phyloP scores from a whole-genome alignment of 2,329 filamentous ascomycete species.

The Periconia digitata region DNA sequence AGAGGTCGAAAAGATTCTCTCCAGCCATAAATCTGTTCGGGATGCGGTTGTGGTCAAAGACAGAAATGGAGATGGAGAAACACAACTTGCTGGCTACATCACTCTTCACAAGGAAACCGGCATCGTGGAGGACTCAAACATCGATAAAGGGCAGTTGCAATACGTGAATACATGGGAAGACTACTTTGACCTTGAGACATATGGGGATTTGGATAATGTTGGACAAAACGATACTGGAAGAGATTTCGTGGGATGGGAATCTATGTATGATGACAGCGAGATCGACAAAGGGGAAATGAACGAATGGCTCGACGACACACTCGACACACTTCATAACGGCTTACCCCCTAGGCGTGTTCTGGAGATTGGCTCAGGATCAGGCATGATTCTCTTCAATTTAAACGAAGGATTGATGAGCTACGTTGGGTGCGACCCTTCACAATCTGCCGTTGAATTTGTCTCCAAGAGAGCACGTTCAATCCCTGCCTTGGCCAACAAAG shows the following conservation, averaged over 20 bases:
- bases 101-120: not conserved
- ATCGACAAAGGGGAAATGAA: constrained; percentile 14
- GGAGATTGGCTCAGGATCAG: constrained; percentile 10
- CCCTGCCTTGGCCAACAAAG: constrained; percentile 3
- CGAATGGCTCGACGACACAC: constrained; percentile 14
- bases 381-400: constrained; percentile 16
- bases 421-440: constrained; percentile 7
- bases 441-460: constrained; percentile 6
- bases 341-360: constrained; percentile 2
- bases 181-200: constrained; percentile 5
- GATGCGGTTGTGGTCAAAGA: not conserved
- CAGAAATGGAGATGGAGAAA: not conserved
- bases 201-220: not conserved
- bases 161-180: constrained; percentile 6
- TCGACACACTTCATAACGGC: constrained; percentile 4
- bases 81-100: not conserved
- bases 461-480: constrained; percentile 3
- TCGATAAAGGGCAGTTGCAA: not conserved
- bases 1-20: constrained; percentile 9
- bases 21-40: not conserved
- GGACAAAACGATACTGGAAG: constrained; percentile 2
- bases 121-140: not conserved
- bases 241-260: constrained; percentile 13
- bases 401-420: constrained; percentile 3
- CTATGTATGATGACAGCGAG: constrained; percentile 10